Base-by-base conservation (phyloP, 2,329 filamentous ascomycete species). In the Stagonosporopsis chrysanthemi region DNA sequence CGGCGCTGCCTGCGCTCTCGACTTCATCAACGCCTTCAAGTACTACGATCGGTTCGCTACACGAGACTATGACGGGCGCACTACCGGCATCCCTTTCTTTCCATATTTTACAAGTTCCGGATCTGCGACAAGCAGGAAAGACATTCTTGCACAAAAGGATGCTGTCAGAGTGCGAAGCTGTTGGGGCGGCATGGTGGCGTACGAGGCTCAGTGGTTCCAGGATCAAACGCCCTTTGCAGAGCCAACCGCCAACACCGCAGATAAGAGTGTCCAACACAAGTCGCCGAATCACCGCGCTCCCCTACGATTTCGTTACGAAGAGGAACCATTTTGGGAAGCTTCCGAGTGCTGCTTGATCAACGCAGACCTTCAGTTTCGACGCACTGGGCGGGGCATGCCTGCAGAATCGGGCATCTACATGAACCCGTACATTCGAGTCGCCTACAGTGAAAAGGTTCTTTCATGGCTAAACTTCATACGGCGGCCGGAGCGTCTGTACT, bases 41-140 rank as follows among this genome's bases (percentile, higher is more conserved):
- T 90, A 87, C 70, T 92, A 92, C 73, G 90, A 92, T 71, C 86
- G 88, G 0, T 92, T 90, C 71, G 90, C 89, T 1, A 85, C 88
- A 19, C 82, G 90, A 14, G 90, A 92, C 65, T 77, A 80, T 2
- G 83, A 90, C 56, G 88, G 89, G 1, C 83, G 84, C 63, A 83
- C 83, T 26, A 82, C 86, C 31, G 84, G 89, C 4, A 80, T 89
- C 38, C 84, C 87, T 1, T 84, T 88, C 57, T 92, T 85, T 73
- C 90, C 90, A 0, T 89, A 87, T 77, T 89, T 90, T 73, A 82
- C 84, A 4, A 75, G 71, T 42, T 78, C 77, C 1, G 84, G 84
- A 1, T 72, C 82, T 14, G 85, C 79, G 0, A 70, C 66, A n/a
- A 80, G 76, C 77, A 81, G 89, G 41, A 78, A 80, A 4, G 88